Base-by-base conservation (phyloP, 2,329 filamentous ascomycete species). In the Exserohilum rostratum region DNA sequence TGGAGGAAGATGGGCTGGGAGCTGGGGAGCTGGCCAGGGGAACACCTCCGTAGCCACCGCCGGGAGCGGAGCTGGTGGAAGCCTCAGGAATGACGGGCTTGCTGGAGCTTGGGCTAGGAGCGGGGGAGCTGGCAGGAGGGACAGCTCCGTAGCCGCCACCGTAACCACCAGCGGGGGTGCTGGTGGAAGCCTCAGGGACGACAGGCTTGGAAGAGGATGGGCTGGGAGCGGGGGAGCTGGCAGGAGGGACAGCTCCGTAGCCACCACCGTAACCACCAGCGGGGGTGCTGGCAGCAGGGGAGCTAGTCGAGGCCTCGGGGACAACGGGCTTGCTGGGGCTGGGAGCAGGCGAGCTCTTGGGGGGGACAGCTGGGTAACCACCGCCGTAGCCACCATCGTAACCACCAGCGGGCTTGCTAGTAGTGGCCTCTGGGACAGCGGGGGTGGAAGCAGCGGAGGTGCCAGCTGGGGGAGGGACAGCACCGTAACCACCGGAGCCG, bases 161-260 rank as follows among this genome's bases (percentile, higher is more conserved):
- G 20, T 54, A 57, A 54, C 58, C 57, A 51, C 52, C 52, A 7
- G 48, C 46, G 18, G 42, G 31, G 18, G 58, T 44, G 34, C 34
- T 49, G 25, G 58, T 40, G 46, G 45, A 39, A 5, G 37, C 27
- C 7, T 37, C 13, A 10, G 39, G 45, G 39, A 50, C 20, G 4
- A 2, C 39, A 33, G 46, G 17, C 38, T 43, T 35, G 10, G 50
- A 47, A 29, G 44, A 40, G 20, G 31, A n/a, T n/a, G 12, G 7
- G 20, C 10, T n/a, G 5, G 35, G 4, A 25, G 29, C 18, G 3
- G 42, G 50, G 48, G 11, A 34, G 29, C 29, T 22, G 6, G 25
- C 40, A 30, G 22, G 22, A 25, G 22, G 22, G n/a, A 1, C 22
- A 25, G 4, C 22, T 25, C 22, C 22, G 22, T 25, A 25, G 4